Conservation (phyloP, 352 stramenopile genomes). For the Phytophthora pinifolia region DNA sequence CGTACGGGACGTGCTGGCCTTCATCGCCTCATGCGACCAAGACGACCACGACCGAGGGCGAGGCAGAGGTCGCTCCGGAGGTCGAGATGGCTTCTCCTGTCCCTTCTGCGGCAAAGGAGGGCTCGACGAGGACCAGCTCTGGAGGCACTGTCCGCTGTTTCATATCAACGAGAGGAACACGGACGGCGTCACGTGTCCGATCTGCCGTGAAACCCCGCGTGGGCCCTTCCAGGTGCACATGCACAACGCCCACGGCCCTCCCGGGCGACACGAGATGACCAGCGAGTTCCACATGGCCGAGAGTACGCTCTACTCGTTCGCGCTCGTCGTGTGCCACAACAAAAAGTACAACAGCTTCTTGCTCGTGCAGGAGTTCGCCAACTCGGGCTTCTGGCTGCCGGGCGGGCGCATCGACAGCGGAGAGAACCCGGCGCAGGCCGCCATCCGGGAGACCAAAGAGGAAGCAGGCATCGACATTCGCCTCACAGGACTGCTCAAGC, state of each 20-base stretch:
- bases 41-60: conserved; percentile 14
- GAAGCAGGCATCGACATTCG: conserved; percentile 83
- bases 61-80: conserved; percentile 23
- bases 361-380: conserved; percentile 86
- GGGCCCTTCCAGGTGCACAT: conserved; percentile 85
- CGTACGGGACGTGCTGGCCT: conserved; percentile 62
- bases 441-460: conserved; percentile 87
- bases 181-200: conserved; percentile 68
- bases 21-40: conserved; percentile 51
- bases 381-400: conserved; percentile 84
- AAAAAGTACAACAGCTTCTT: conserved; percentile 83
- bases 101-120: conserved; percentile 73
- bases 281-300: conserved; percentile 83
- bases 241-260: conserved; percentile 82
- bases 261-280: conserved; percentile 73
- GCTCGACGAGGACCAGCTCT: conserved; percentile 84
- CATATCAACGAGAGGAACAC: conserved; percentile 88
- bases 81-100: conserved; percentile 48
- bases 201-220: conserved; percentile 63
- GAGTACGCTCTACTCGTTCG: conserved; percentile 78
- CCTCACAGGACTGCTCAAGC: conserved; percentile 75
- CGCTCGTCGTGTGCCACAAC: conserved; percentile 84
- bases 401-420: conserved; percentile 77
- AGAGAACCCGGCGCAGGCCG: conserved; percentile 71
- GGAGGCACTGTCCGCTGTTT: conserved; percentile 80